These are phyloP conservation scores for Mortierella polycephala DNA, from an alignment of 371 early-diverging fungal species.

Conservation along the genomic window DNA sequence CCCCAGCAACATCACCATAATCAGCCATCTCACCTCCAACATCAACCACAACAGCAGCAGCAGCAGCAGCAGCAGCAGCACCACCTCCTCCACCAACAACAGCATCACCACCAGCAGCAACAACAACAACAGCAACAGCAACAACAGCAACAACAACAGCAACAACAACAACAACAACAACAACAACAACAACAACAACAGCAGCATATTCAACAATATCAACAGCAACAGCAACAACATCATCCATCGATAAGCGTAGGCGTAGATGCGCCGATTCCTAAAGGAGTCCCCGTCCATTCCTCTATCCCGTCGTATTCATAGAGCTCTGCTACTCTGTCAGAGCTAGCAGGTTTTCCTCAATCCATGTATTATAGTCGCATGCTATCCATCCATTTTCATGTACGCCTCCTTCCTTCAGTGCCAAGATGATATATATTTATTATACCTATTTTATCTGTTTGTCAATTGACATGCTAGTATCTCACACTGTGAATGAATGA, in stretches of 20 bases:
- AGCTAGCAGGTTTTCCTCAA: not conserved
- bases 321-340: not conserved
- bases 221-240: conserved; percentile 15
- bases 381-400: too few species aligned
- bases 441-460: too few species aligned
- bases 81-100: conserved; percentile 8
- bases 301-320: conserved; percentile 28
- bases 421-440: too few species aligned
- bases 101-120: conserved; percentile 10
- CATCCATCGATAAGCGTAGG: conserved; percentile 9
- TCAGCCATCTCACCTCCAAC: not conserved
- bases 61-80: conserved; percentile 3
- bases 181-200: conserved; percentile 23
- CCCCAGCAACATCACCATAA: not conserved
- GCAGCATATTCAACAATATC: conserved; percentile 11
- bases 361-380: too few species aligned
- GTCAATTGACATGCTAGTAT: too few species aligned
- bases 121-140: conserved; percentile 9
- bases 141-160: conserved; percentile 12
- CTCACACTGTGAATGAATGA: too few species aligned
- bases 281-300: conserved; percentile 6
- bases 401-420: too few species aligned
- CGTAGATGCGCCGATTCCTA: conserved; percentile 17
- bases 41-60: conserved; percentile 7
- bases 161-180: conserved; percentile 2